Evolutionary conservation across 441 rosid genomes (phyloP), one percentile per base, ranked within the genome.

Genomic region (Francoa sonchifolia): DNA sequence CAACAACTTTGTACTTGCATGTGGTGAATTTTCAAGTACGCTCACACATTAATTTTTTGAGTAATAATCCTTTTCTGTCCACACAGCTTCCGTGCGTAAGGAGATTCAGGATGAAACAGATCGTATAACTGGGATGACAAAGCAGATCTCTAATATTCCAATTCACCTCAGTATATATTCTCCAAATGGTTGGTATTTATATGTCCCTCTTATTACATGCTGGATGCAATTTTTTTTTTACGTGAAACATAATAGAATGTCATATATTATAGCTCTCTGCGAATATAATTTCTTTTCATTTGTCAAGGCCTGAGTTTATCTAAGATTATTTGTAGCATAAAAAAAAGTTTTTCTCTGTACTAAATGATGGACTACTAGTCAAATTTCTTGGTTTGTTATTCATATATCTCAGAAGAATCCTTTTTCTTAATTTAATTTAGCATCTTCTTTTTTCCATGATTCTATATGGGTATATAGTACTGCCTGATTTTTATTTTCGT

Each of bases 81-180:
- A 11, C 72, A 47, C 68, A 90, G 96, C 96, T 63, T 53, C 83
- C 52, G 98, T 90, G 45, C 89, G 98, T 2, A 79, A 72, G 79
- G 96, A 90, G 67, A 90, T 90, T 33, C 54, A 61, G 48, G 98
- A 90, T 62, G 96, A 90, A 78, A 85, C 98, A 33, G 96, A 90
- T 72, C 78, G 96, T 28, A 80, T 85, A 55, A 85, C 96, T 45
- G 96, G 93, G 54, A 82, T 77, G 62, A 23, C 89, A 22, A 85
- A 90, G 65, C 89, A 82, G 42, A 89, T 89, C 57, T 90, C 98
- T 31, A 82, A 85, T 58, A 40, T 79, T 61, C 98, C 98, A 16
- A 90, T 90, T 55, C 98, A 90, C 19, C 73, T 90, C 35, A 90
- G 98, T 60, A 76, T 90, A 50, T 90, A 85, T 59, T 90, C 96